Conservation (phyloP, 169 alveolate genomes). For the Condylostoma magnum region DNA sequence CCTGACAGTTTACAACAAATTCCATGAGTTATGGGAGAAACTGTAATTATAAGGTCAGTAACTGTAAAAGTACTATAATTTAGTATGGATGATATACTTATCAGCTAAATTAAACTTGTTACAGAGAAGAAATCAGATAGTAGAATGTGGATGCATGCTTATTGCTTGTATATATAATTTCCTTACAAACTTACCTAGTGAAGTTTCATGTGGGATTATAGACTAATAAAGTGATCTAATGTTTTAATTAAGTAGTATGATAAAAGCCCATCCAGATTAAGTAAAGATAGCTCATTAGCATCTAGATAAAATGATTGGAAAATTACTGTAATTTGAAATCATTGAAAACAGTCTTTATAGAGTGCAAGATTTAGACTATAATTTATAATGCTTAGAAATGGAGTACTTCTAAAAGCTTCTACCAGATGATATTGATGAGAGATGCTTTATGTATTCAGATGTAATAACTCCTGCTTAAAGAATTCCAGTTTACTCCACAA, state of each 20-base stretch:
- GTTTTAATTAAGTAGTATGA: neutral
- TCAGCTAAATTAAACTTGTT: conserved; percentile 1
- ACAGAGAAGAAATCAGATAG: conserved; percentile 21
- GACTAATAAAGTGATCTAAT: neutral
- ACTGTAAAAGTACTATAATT: neutral
- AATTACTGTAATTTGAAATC: neutral
- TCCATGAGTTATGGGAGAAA: conserved; percentile 3
- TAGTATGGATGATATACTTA: conserved; percentile 9
- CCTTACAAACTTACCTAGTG: neutral
- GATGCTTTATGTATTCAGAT: neutral
- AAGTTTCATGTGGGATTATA: neutral
- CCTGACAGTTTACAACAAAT: conserved; percentile 23
- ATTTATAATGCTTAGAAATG: conserved; percentile 4
- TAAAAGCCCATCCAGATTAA: conserved; percentile 22
- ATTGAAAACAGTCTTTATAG: neutral
- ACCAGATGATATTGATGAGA: conserved; percentile 28
- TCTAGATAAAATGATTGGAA: conserved; percentile 10
- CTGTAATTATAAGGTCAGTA: neutral
- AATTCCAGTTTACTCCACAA: too few relatives aligned
- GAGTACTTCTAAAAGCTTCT: conserved; percentile 6
- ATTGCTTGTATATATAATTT: neutral
- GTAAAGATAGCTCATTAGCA: conserved; percentile 14
- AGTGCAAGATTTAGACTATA: neutral
- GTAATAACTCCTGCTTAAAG: too few relatives aligned
- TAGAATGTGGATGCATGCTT: conserved; percentile 29